phyloP scores from a whole-genome alignment of 306 rosid genomes.

The Acacia crassicarpa region DNA sequence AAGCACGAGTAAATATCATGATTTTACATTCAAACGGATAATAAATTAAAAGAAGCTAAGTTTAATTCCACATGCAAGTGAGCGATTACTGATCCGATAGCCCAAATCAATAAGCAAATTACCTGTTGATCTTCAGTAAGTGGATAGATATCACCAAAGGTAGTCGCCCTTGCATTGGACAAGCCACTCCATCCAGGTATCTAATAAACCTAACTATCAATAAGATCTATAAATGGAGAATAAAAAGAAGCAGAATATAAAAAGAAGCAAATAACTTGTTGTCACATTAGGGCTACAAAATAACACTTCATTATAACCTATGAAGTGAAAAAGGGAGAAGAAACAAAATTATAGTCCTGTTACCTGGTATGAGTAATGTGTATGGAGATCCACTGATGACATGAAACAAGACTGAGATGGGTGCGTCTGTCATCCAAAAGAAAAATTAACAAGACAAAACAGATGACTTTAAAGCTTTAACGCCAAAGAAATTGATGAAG shows the following conservation, averaged over 20 bases:
- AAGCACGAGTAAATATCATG: constrained; percentile 35
- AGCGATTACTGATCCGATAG: constrained; percentile 7
- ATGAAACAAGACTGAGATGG: constrained; percentile 99
- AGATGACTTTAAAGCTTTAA: constrained; percentile 16
- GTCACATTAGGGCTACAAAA: neutral
- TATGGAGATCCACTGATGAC: constrained; percentile 99
- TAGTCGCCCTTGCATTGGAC: constrained; percentile 98
- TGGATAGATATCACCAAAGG: constrained; percentile 96
- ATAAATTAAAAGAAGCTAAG: constrained; percentile 16
- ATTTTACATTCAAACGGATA: constrained; percentile 9
- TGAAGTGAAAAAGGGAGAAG: constrained; percentile 16
- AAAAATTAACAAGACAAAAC: constrained; percentile 27
- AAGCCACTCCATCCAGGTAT: constrained; percentile 99
- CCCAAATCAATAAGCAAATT: constrained; percentile 24
- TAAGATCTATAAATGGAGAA: constrained; percentile 38
- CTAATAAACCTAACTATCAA: constrained; percentile 52
- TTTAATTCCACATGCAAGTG: constrained; percentile 6
- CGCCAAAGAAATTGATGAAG: constrained; percentile 1
- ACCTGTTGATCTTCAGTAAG: constrained; percentile 97
- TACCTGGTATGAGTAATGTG: constrained; percentile 99
- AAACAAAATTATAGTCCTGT: constrained; percentile 16
- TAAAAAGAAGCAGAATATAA: constrained; percentile 26
- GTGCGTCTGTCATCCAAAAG: constrained; percentile 72
- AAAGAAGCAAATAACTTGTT: neutral
- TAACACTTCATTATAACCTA: neutral